Evolutionary conservation across 139 green algal species (phyloP), one percentile per base, ranked within the genome.

Genomic region (Marvania coccoides): DNA sequence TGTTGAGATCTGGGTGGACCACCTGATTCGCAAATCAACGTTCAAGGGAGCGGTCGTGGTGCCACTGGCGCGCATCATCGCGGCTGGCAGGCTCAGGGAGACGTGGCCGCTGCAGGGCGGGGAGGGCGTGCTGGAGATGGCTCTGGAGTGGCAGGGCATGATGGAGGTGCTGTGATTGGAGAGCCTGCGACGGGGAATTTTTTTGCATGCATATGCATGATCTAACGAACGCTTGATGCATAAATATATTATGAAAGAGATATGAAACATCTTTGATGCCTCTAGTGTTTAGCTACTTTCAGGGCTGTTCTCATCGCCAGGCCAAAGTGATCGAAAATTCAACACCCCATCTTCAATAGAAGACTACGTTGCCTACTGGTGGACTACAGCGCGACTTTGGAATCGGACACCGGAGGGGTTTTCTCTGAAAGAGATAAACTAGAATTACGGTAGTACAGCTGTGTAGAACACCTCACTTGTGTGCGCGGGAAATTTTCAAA

Each of bases 1-100:
- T 6, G 31, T 79, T 7, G 65, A 74, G 38, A 58, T 79, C 34
- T 66, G 24, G 14, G 51, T 33, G 13, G 40, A 35, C 19, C 35
- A 66, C 39, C 24, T 53, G 23, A 10, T 57, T 5, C n/a, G 6
- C 5, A 29, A 34, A 31, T 10, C 39, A 9, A 55, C 15, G 7
- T 67, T 53, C 54, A 68, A 63, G 46, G 71, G 71, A 12, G 38
- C 19, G 6, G 47, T 64, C 15, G 4, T 5, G 8, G 36, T 78
- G 15, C 60, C 62, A 9, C 56, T 78, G 36, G 8, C 38, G 37
- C 7, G 46, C 2, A 55, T 74, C 5, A 35, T 74, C 3, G 13
- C 24, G 19, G 19, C 13, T 23, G 39, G 51, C 13, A 63, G 35
- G 29, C 5, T 79, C 36, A 39, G 48, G 1, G 59, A 66, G 39